phyloP scores from a whole-genome alignment of 2,329 filamentous ascomycete genomes.

The Penicillium griseofulvum region DNA sequence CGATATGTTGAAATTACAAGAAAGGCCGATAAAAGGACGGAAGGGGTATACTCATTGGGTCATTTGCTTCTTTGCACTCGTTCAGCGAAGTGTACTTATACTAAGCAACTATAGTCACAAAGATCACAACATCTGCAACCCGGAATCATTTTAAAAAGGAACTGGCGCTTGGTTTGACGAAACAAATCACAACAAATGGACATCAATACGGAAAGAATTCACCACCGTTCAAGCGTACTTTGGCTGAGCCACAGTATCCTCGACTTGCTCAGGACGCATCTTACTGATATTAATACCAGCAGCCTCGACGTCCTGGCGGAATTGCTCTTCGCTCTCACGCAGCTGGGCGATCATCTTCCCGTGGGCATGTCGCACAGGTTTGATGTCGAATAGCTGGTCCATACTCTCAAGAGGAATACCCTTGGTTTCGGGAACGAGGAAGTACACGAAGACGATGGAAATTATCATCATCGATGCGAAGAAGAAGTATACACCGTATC shows the following conservation, averaged over 20 bases:
- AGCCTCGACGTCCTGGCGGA: slow-evolving; percentile 28
- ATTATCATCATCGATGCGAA: slow-evolving; percentile 62
- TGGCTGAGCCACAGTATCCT: slow-evolving; percentile 8
- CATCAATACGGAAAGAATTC: not conserved
- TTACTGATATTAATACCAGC: slow-evolving; percentile 18
- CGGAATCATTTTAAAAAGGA: not conserved
- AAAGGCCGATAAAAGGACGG: not conserved
- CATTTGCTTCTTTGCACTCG: slow-evolving; percentile 1
- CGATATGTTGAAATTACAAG: not conserved
- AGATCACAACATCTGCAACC: not conserved
- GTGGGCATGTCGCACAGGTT: slow-evolving; percentile 39
- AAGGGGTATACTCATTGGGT: not conserved
- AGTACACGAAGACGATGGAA: slow-evolving; percentile 58
- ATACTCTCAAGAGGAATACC: slow-evolving; percentile 62
- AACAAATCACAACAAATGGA: not conserved
- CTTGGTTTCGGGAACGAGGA: slow-evolving; percentile 65
- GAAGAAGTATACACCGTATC: slow-evolving; percentile 65
- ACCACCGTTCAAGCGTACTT: slow-evolving; percentile 17
- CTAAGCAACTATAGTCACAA: not conserved
- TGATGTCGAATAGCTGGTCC: slow-evolving; percentile 57
- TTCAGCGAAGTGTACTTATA: not conserved
- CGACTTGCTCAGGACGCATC: slow-evolving; percentile 17
- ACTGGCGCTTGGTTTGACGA: not conserved
- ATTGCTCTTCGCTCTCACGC: slow-evolving; percentile 35
- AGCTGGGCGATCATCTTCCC: slow-evolving; percentile 31